Percentiles rank a stretch among this genome's conserved stretches.
These are phyloP conservation scores for Thalassiosira profunda DNA, from an alignment of 108 stramenopile species.

Conservation along the genomic window DNA sequence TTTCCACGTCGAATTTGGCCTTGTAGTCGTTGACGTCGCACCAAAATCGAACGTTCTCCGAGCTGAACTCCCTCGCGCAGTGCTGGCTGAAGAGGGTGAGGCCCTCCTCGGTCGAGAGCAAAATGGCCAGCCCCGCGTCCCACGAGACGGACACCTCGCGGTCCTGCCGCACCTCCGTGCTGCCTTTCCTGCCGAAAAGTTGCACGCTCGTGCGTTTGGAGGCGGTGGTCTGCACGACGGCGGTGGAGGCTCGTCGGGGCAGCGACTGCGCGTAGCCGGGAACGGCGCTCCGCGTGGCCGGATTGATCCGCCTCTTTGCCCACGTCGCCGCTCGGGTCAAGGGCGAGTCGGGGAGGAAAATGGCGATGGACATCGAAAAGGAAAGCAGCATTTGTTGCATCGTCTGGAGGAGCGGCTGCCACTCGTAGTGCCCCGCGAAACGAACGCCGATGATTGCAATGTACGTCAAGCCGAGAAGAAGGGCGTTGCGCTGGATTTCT, in stretches of 20 bases:
- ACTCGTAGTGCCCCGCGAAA: constrained; percentile 16
- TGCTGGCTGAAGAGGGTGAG: constrained; percentile 42
- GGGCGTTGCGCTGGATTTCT: constrained; percentile 37
- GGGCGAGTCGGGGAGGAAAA: constrained; percentile 25
- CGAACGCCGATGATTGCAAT: constrained; percentile 23
- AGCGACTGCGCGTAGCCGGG: constrained; percentile 49
- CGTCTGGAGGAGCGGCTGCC: constrained; percentile 42
- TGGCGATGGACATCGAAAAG: constrained; percentile 40
- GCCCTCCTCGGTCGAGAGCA: constrained; percentile 47
- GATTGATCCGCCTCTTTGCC: constrained; percentile 15
- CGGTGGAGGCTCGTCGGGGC: no score
- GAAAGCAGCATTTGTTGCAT: constrained; percentile 50
- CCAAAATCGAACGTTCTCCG: constrained; percentile 46
- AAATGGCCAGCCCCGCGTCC: constrained; percentile 50
- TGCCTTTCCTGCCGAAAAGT: background rate
- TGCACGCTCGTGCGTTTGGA: constrained; percentile 1
- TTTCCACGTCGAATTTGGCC: constrained; percentile 28
- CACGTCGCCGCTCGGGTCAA: constrained; percentile 9
- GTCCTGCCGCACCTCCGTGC: background rate
- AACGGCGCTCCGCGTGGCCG: constrained; percentile 11
- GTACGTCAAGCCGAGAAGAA: constrained; percentile 32
- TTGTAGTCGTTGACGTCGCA: constrained; percentile 50
- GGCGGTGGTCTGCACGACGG: no score
- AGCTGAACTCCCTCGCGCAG: constrained; percentile 54
- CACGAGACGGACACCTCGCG: constrained; percentile 28